These are phyloP conservation scores for Colletotrichum tropicicola DNA, from an alignment of 2,329 filamentous ascomycete species.

Conservation along the genomic window DNA sequence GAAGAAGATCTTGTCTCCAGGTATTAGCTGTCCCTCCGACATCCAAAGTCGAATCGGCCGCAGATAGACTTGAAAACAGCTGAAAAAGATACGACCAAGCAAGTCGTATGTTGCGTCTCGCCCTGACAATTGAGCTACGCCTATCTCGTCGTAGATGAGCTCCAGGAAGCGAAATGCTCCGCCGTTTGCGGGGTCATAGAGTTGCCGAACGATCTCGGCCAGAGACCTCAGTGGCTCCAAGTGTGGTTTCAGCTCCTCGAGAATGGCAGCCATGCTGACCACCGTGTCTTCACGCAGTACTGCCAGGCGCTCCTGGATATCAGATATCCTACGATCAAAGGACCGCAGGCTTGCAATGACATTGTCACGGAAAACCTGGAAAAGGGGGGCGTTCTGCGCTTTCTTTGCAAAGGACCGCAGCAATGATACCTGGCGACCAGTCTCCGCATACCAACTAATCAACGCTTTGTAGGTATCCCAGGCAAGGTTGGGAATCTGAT, in stretches of 20 bases:
- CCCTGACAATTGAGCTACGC: conserved; percentile 74
- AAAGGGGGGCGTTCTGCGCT: conserved; percentile 61
- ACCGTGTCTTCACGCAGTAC: conserved; percentile 60
- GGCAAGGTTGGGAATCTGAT: conserved; percentile 57
- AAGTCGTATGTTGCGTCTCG: conserved; percentile 69
- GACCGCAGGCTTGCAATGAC: conserved; percentile 63
- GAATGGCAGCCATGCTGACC: conserved; percentile 73
- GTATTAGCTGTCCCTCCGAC: conserved; percentile 75
- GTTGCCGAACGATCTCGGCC: conserved; percentile 66
- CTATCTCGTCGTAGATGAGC: conserved; percentile 76
- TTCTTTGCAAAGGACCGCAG: conserved; percentile 54
- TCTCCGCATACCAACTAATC: conserved; percentile 55
- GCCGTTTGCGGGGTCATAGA: conserved; percentile 57
- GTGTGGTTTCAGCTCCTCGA: conserved; percentile 62
- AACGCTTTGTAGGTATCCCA: conserved; percentile 60
- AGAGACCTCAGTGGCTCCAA: conserved; percentile 68
- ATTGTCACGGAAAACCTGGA: conserved; percentile 77
- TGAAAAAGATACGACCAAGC: conserved; percentile 76
- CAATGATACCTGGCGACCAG: conserved; percentile 53
- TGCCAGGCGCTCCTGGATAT: conserved; percentile 69
- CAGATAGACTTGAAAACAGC: conserved; percentile 84
- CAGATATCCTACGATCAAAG: conserved; percentile 68
- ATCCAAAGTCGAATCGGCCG: conserved; percentile 86
- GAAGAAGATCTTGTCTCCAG: conserved; percentile 75
- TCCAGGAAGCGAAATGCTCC: conserved; percentile 81